Conservation (phyloP, 768 basidiomycete genomes). For the Rhizopogon roseolus region DNA sequence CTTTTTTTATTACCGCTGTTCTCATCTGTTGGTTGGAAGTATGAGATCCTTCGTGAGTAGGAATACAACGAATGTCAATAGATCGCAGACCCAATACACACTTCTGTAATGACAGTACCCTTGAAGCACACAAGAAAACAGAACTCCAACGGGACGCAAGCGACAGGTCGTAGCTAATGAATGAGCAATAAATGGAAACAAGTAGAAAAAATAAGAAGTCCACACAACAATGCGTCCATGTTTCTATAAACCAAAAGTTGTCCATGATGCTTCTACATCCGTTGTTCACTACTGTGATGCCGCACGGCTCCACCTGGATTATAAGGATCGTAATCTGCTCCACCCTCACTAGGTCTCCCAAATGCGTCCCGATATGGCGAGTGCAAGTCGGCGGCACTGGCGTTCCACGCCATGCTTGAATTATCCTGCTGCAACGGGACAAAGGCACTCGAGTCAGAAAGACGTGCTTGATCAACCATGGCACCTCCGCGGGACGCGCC, state of each 20-base stretch:
- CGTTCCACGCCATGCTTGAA: constrained; percentile 52
- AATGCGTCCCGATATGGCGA: constrained; percentile 31
- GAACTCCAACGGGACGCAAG: neutral
- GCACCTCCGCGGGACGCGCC: constrained; percentile 14
- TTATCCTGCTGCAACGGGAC: constrained; percentile 67
- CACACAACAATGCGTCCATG: neutral
- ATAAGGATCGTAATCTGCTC: constrained; percentile 7
- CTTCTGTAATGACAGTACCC: neutral
- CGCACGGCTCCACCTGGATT: neutral
- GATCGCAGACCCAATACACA: neutral
- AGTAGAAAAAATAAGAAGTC: neutral
- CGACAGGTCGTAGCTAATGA: neutral
- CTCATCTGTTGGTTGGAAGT: too few relatives aligned
- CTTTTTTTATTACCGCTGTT: too few relatives aligned
- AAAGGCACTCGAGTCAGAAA: constrained; percentile 67
- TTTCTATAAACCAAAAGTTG: neutral
- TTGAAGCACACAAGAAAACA: neutral
- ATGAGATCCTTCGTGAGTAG: neutral
- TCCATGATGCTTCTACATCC: neutral
- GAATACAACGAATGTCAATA: neutral
- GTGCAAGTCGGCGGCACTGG: constrained; percentile 44
- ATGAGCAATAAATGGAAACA: neutral
- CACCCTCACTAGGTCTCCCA: neutral
- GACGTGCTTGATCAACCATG: constrained; percentile 24
- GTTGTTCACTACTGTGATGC: neutral